phyloP scores from a whole-genome alignment of 2,329 filamentous ascomycete species.

The Fusarium sp. region DNA sequence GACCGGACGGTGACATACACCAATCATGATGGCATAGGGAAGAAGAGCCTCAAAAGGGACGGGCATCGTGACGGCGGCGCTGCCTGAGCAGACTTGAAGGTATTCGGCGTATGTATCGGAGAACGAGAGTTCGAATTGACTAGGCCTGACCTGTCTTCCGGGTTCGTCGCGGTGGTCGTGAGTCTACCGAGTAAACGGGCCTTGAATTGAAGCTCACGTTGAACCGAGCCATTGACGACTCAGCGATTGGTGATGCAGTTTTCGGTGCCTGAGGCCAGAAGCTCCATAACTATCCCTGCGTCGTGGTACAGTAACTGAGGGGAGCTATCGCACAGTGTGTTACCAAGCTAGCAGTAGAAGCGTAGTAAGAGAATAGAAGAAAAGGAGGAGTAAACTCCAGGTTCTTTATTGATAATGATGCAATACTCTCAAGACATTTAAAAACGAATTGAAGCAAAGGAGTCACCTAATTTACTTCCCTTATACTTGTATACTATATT shows the following conservation, averaged over 20 bases:
- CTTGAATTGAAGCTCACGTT: constrained; percentile 44
- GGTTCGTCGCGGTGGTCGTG: constrained; percentile 26
- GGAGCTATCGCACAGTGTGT: neutral
- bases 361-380: neutral
- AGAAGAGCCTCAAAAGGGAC: constrained; percentile 72
- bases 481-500: neutral
- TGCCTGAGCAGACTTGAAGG: constrained; percentile 46
- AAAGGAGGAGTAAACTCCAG: neutral
- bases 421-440: neutral
- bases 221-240: constrained; percentile 42
- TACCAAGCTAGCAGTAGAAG: neutral
- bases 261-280: constrained; percentile 41
- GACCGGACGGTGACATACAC: constrained; percentile 55
- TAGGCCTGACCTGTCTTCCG: constrained; percentile 31
- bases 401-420: neutral
- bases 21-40: constrained; percentile 72
- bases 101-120: constrained; percentile 9
- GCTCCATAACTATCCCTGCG: constrained; percentile 31
- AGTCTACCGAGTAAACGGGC: constrained; percentile 36
- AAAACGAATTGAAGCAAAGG: neutral
- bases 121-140: constrained; percentile 38
- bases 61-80: constrained; percentile 59
- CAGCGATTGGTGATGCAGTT: constrained; percentile 40
- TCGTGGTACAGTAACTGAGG: constrained; percentile 13
- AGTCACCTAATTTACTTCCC: neutral